Percentiles rank a stretch among this genome's conserved stretches.
Evolutionary conservation across 2,329 filamentous ascomycete genomes (phyloP).

Genomic region (Alternaria tenuissima): DNA sequence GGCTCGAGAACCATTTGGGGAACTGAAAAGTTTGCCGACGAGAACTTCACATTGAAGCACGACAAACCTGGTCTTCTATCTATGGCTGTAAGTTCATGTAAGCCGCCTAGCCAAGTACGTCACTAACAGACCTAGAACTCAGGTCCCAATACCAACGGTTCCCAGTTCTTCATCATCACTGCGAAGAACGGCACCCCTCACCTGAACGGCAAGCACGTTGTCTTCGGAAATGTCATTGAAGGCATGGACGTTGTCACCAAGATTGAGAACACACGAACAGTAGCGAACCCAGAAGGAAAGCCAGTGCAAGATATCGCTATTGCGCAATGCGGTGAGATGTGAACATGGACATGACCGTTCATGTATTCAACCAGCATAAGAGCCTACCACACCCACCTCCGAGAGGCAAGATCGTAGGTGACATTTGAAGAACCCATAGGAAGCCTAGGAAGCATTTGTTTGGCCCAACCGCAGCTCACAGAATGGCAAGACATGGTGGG

Average conservation of each 20-base stretch:
- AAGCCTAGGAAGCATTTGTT: neutral
- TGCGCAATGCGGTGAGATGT: conserved; percentile 94
- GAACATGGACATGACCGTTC: conserved; percentile 12
- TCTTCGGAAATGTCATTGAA: conserved; percentile 89
- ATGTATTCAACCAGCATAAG: neutral
- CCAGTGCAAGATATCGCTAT: conserved; percentile 87
- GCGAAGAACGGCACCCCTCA: conserved; percentile 76
- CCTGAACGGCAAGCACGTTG: conserved; percentile 91
- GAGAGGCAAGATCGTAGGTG: neutral
- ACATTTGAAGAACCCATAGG: neutral
- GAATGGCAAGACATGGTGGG: neutral
- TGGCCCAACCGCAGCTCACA: neutral
- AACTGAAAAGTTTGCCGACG: conserved; percentile 82
- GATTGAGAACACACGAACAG: conserved; percentile 85
- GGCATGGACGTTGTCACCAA: conserved; percentile 91
- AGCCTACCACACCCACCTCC: neutral
- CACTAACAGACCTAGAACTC: conserved; percentile 69
- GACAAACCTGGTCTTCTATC: conserved; percentile 81
- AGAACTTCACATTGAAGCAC: conserved; percentile 86
- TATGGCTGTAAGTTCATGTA: conserved; percentile 69
- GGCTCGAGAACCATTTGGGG: conserved; percentile 91
- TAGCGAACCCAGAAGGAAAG: conserved; percentile 71
- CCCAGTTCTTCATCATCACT: conserved; percentile 97
- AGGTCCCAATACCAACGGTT: conserved; percentile 91
- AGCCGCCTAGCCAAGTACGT: neutral